Base-by-base conservation (phyloP, 495 filamentous ascomycete species). In the Hypoxylon lienhwacheense region DNA sequence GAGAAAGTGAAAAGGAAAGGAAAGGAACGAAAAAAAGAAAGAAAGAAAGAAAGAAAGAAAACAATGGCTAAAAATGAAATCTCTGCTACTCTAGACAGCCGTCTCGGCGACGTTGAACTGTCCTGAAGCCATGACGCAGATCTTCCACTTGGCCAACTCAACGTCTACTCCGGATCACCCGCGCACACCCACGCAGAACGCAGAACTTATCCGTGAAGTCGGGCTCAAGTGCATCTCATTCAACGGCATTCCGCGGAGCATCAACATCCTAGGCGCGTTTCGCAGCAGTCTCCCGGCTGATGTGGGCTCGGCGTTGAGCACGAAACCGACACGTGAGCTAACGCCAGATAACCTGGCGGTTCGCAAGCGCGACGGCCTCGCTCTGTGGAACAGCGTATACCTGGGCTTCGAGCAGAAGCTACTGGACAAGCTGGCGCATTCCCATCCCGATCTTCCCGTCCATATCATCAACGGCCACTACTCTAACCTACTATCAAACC, bases 201-300 rank as follows among this genome's bases (percentile, higher is more conserved):
- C 86, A 35, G 87, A 90, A 65, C 68, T 89, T 14, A 88, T 91
- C 77, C 83, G 88, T 58, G 87, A 90, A 61, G 78, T 89, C 59
- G 87, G 85, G 2, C 76, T 91, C 32, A 91, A 91, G 66, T 90
- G 87, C 68, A 90, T 91, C 65, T 82, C 81, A 34, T 89, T 91
- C 77, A 91, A 91, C 70, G 88, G 88, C 29, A 87, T 91, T 60
- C 88, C 88, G 2, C 81, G 88, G 45, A 87, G 82, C 37, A 91
- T 91, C 68, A 91, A 91, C 75, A 81, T 77, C 55, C 81, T 91
- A 0, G 79, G 77, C 59, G 81, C 81, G 43, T 90, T 91, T 76
- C 75, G 73, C 34, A 64, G 71, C 29, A 70, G 68, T 29, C 75
- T 86, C 4, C 84, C 86, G 0, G 34, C 65, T 3, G 56, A 70